Evolutionary conservation across 2,329 filamentous ascomycete genomes (phyloP).

Genomic region (Emericellopsis atlantica): DNA sequence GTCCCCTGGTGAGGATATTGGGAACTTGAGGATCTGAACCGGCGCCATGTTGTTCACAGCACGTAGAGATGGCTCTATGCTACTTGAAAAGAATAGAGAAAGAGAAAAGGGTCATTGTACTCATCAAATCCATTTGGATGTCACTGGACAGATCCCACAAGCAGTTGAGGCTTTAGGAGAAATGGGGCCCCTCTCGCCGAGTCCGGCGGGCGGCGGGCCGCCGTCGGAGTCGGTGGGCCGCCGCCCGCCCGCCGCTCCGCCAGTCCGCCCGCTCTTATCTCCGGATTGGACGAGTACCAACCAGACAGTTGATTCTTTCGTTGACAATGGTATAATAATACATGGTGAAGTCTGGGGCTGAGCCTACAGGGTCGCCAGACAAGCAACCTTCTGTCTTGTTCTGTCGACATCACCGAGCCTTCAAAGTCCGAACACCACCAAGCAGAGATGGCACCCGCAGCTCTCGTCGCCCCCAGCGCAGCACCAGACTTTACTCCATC

Average conservation of each 20-base stretch:
- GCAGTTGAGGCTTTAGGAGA: neutral
- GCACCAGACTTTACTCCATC: neutral
- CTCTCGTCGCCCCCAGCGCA: neutral
- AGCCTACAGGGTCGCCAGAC: neutral
- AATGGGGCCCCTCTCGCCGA: neutral
- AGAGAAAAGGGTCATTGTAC: neutral
- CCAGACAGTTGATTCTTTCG: neutral
- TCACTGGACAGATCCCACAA: neutral
- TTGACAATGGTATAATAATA: neutral
- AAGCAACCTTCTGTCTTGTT: neutral
- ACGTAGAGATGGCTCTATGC: neutral
- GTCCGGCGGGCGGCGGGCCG: neutral
- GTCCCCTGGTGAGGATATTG: conserved; percentile 3
- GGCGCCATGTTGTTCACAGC: conserved; percentile 1
- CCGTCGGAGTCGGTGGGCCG: neutral
- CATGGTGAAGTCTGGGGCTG: neutral
- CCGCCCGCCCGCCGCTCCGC: no score
- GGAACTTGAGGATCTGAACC: conserved; percentile 3
- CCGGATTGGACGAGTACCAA: neutral
- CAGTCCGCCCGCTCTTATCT: neutral
- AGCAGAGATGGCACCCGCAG: neutral
- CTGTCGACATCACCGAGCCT: neutral
- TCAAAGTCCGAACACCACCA: neutral
- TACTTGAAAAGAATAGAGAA: neutral
- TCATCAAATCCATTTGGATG: neutral